Evolutionary conservation across 441 rosid species (phyloP).

Genomic region (Pelargonium australe): DNA sequence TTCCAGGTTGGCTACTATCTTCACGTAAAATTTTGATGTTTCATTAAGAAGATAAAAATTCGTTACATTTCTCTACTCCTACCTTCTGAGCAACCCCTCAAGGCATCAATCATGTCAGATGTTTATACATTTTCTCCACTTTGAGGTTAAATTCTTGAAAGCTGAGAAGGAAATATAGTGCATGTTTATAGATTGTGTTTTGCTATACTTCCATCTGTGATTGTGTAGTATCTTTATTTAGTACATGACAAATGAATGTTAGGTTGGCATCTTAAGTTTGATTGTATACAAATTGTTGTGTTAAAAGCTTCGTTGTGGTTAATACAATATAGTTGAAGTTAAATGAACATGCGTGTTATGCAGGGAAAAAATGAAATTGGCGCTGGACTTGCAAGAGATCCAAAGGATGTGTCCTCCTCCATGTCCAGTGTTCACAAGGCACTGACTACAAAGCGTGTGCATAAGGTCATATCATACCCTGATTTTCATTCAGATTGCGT

Average conservation of each 20-base stretch:
- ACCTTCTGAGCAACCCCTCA: background rate
- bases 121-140: background rate
- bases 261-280: no score
- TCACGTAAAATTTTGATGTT: no score
- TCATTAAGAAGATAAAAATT: background rate
- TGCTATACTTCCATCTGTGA: background rate
- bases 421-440: background rate
- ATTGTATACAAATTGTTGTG: no score
- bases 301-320: background rate
- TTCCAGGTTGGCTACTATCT: no score
- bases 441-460: background rate
- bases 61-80: background rate
- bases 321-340: background rate
- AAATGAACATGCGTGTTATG: background rate
- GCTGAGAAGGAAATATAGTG: background rate
- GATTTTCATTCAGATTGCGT: background rate
- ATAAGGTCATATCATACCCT: slow-evolving; percentile 11
- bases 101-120: background rate
- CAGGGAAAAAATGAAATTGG: slow-evolving; percentile 11
- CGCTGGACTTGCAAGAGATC: background rate
- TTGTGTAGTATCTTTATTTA: background rate
- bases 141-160: background rate
- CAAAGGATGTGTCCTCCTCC: background rate
- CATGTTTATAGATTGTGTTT: no score
- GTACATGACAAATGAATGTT: no score